Percentiles rank a stretch among this genome's conserved stretches.
Evolutionary conservation across 1,284 basidiomycete genomes (phyloP).

Genomic region (Cryptococcus maquisensis): DNA sequence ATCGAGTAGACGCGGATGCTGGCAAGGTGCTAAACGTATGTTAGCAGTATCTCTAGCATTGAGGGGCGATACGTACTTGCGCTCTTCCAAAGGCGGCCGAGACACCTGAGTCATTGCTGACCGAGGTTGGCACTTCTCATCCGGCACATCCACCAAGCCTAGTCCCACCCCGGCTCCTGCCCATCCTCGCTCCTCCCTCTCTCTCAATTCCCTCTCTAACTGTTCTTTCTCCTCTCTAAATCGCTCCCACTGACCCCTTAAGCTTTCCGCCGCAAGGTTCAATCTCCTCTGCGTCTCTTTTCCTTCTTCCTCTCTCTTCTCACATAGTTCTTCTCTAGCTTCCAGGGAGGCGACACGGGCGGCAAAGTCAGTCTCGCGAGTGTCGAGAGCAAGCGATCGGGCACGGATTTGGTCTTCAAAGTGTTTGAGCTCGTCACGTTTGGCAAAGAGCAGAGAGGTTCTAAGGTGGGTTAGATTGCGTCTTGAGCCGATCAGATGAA

Average conservation of each 20-base stretch:
- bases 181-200: background rate
- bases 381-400: conserved; percentile 52
- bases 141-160: conserved; percentile 6
- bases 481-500: conserved; percentile 24
- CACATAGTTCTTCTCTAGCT: conserved; percentile 63
- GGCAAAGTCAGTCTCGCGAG: conserved; percentile 52
- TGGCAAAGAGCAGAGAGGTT: conserved; percentile 27
- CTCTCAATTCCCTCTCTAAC: conserved; percentile 41
- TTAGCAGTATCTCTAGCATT: conserved; percentile 1
- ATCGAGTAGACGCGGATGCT: conserved; percentile 14
- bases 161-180: background rate
- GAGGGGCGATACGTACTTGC: conserved; percentile 21
- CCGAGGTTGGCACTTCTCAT: background rate
- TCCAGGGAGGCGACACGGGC: conserved; percentile 52
- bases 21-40: conserved; percentile 21
- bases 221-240: conserved; percentile 58
- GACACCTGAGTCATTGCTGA: conserved; percentile 14
- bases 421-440: conserved; percentile 54
- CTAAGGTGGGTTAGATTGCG: conserved; percentile 43
- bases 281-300: conserved; percentile 64
- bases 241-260: conserved; percentile 53
- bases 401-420: conserved; percentile 48
- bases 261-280: conserved; percentile 60
- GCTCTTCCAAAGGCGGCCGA: conserved; percentile 33
- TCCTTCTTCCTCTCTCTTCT: conserved; percentile 66